Percentiles rank a stretch among this genome's conserved stretches.
Evolutionary conservation across 2,329 filamentous ascomycete genomes (phyloP).

Genomic region (Paraphaeosphaeria sporulosa): DNA sequence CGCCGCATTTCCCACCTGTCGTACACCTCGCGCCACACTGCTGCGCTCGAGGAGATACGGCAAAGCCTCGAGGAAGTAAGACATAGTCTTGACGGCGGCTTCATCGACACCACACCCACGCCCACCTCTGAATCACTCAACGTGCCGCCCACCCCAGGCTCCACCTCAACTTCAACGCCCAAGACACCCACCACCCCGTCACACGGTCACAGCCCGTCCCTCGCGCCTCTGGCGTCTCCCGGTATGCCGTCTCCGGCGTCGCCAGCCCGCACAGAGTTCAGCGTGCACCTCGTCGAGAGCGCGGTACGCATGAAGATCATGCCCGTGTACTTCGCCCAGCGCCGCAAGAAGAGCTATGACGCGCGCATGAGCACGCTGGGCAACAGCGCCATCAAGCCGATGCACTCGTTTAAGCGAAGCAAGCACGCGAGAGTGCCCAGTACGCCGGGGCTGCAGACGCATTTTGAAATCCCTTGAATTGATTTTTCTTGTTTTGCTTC

Average conservation of each 20-base stretch:
- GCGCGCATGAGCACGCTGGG: constrained; percentile 14
- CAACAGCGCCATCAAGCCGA: constrained; percentile 2
- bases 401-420: constrained; percentile 10
- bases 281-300: constrained; percentile 12
- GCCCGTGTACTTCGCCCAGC: constrained; percentile 20
- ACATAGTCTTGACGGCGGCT: constrained; percentile 3
- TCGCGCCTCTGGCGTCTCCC: not conserved
- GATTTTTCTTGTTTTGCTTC: not conserved
- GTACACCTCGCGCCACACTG: constrained; percentile 11
- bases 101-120: constrained; percentile 5
- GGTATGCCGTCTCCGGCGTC: constrained; percentile 8
- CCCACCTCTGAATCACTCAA: not conserved
- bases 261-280: constrained; percentile 13
- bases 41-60: not conserved
- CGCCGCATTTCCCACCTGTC: constrained; percentile 17
- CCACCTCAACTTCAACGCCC: not conserved
- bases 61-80: not conserved
- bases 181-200: constrained; percentile 4
- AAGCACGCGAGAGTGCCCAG: constrained; percentile 1
- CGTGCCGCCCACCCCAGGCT: not conserved
- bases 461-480: constrained; percentile 3
- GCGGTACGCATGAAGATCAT: constrained; percentile 17
- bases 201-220: not conserved
- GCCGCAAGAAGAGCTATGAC: constrained; percentile 19
- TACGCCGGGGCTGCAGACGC: constrained; percentile 6